phyloP scores from a whole-genome alignment of 768 basidiomycete species.

The Lactarius sp. region DNA sequence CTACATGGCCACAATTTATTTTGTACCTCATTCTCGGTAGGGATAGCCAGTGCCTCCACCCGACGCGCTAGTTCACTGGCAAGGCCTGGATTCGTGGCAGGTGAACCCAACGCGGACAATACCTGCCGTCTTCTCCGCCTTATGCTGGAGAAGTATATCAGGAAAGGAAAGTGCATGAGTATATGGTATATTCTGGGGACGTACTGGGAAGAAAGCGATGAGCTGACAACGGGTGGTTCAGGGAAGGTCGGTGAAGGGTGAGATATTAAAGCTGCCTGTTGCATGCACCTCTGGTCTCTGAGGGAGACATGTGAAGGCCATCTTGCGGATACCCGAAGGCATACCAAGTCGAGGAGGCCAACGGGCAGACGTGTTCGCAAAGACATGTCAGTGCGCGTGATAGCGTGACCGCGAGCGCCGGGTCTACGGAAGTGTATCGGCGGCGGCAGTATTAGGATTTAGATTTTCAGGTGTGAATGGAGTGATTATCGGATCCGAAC shows the following conservation, averaged over 20 bases:
- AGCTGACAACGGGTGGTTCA: background rate
- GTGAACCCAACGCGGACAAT: background rate
- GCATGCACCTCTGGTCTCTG: background rate
- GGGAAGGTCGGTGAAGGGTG: background rate
- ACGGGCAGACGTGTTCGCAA: background rate
- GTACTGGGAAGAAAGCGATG: background rate
- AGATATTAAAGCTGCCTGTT: conserved; percentile 8
- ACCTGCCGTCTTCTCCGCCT: background rate
- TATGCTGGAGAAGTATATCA: background rate
- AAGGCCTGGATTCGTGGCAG: background rate
- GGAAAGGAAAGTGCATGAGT: too few species aligned
- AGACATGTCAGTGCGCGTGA: conserved; percentile 6
- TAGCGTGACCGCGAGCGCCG: background rate
- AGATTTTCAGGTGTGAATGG: background rate
- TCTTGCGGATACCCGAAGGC: background rate
- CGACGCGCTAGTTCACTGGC: conserved; percentile 15
- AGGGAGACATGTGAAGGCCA: background rate
- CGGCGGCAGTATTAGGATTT: too few species aligned
- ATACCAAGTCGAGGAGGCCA: background rate
- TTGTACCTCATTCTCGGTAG: background rate
- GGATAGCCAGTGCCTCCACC: conserved; percentile 20
- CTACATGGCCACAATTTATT: background rate
- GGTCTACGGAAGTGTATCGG: too few species aligned
- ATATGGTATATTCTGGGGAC: background rate
- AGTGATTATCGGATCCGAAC: conserved; percentile 8